phyloP scores from a whole-genome alignment of 805 yeast genomes.

The Spathaspora hagerdaliae region DNA sequence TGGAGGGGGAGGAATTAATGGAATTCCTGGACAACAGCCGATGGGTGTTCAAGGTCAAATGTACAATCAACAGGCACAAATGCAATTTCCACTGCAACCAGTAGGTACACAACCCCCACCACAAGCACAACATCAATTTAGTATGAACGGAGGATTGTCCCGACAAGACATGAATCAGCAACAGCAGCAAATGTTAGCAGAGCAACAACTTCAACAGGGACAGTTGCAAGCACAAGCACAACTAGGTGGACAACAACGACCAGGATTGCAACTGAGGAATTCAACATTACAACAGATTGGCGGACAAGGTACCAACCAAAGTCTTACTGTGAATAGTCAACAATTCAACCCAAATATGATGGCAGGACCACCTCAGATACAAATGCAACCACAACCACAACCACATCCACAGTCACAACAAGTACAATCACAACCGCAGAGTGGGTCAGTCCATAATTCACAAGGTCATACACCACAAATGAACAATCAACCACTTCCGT shows the following conservation, averaged over 20 bases:
- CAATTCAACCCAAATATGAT: conserved; percentile 9
- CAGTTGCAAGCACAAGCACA: background rate
- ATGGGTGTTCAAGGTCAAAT: background rate
- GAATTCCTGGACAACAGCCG: too few species aligned
- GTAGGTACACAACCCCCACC: conserved; percentile 1
- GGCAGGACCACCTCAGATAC: background rate
- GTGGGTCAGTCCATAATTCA: conserved; percentile 9
- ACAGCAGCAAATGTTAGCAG: conserved; percentile 6
- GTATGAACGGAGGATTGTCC: background rate
- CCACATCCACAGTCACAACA: background rate
- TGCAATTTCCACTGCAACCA: conserved; percentile 1
- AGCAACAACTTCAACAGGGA: conserved; percentile 2
- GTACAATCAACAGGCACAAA: background rate
- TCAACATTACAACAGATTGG: conserved; percentile 3
- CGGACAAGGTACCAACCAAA: conserved; percentile 3
- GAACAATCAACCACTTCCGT: conserved; percentile 20
- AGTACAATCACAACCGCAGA: background rate
- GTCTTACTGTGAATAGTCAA: conserved; percentile 7
- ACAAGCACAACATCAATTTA: background rate
- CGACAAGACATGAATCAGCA: conserved; percentile 3
- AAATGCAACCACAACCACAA: background rate
- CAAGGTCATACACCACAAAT: conserved; percentile 29
- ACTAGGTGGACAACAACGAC: background rate
- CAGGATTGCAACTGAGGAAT: background rate
- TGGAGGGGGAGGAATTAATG: too few species aligned